These are phyloP conservation scores for Kodamaea laetipori DNA, from an alignment of 805 yeast genomes.

Conservation along the genomic window DNA sequence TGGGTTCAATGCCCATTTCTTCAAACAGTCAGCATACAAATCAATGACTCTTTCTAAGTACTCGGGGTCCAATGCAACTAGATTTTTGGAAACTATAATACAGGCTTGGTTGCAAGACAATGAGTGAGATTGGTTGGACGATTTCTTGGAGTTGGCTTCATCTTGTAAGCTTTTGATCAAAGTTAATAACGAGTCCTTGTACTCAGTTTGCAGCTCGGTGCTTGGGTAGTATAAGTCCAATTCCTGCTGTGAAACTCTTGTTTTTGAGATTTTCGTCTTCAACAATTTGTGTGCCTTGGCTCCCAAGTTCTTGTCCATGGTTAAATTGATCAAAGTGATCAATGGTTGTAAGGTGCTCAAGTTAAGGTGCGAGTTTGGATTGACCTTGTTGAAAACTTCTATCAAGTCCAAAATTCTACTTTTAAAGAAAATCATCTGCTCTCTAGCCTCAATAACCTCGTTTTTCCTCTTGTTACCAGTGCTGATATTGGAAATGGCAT, in stretches of 20 bases:
- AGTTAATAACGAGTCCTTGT: slow-evolving; percentile 25
- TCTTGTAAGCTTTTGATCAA: slow-evolving; percentile 46
- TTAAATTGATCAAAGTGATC: slow-evolving; percentile 59
- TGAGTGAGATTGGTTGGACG: slow-evolving; percentile 51
- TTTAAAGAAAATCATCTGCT: slow-evolving; percentile 77
- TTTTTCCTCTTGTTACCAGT: slow-evolving; percentile 68
- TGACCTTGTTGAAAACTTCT: slow-evolving; percentile 57
- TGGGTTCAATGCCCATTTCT: slow-evolving; percentile 57
- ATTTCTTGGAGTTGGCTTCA: slow-evolving; percentile 39
- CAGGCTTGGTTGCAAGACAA: slow-evolving; percentile 67
- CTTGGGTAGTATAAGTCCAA: slow-evolving; percentile 19
- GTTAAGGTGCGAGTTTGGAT: slow-evolving; percentile 43
- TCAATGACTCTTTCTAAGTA: slow-evolving; percentile 50
- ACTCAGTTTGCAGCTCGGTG: slow-evolving; percentile 19
- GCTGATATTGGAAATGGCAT: slow-evolving; percentile 52
- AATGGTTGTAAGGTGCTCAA: slow-evolving; percentile 56
- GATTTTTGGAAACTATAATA: slow-evolving; percentile 62
- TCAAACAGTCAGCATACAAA: slow-evolving; percentile 56
- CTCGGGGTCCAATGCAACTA: slow-evolving; percentile 38
- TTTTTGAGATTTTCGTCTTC: slow-evolving; percentile 59
- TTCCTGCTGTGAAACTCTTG: slow-evolving; percentile 33
- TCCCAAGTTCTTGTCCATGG: slow-evolving; percentile 70
- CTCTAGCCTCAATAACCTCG: slow-evolving; percentile 77
- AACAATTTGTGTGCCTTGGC: slow-evolving; percentile 74
- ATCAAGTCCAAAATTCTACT: slow-evolving; percentile 75